Evolutionary conservation across 257 asterid genomes (phyloP), one percentile per base, ranked within the genome.

Genomic region (Eucommia ulmoides): DNA sequence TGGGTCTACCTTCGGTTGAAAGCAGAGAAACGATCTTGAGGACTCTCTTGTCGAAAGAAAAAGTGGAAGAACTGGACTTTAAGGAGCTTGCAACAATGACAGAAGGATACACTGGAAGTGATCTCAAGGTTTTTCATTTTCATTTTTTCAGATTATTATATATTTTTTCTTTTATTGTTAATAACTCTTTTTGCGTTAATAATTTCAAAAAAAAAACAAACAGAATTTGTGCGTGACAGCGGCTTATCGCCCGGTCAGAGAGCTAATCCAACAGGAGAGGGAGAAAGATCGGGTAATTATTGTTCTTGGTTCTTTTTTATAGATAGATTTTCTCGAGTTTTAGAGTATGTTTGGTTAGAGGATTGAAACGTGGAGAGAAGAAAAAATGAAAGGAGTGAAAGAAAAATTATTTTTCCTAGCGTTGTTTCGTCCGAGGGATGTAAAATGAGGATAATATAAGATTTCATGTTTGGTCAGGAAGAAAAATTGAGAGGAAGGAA

Each of bases 21-120:
- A 86, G 53, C 63, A 70, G 99, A 77, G 99, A 83, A 72, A 86
- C 49, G 88, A 91, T 91, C 57, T 65, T 91, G 74, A 78, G 56
- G 68, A 91, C 96, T 42, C 78, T 89, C 44, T 50, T 89, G 69
- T 73, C 92, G 1, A 89, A 89, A 73, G 98, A 89, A 65, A 85
- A 78, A 18, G 83, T 71, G 17, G 79, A 76, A 67, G 81, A 69
- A 51, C 64, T 89, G 17, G 96, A 89, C 51, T 89, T 66, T 67
- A 85, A 85, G 64, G 96, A 89, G 78, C 76, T 89, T 48, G 88
- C 84, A 18, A 55, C 51, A 53, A 73, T 85, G 81, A 89, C 94
- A 7, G 98, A 89, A 71, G 98, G 98, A 65, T 89, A 82, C 48
- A 85, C 81, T 55, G 94, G 97, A 62, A 89, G 97, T 51, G 98